Base-by-base conservation (phyloP, 345 rosid species). In the Eucalyptus marginata region DNA sequence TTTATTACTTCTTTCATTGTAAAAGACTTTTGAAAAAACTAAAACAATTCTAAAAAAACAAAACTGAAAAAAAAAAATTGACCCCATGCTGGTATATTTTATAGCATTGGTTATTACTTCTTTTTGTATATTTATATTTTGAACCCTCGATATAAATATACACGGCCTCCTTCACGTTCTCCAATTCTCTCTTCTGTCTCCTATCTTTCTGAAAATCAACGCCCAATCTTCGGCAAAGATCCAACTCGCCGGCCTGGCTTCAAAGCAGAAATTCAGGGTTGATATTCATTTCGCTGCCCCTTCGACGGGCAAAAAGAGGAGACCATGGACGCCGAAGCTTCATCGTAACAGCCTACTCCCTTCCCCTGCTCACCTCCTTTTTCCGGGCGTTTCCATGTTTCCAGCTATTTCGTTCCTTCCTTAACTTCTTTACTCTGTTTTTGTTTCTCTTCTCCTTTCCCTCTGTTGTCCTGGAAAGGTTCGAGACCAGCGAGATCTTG, bases 401-500 rank as follows among this genome's bases (percentile, higher is more conserved):
- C 40, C 40, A 40, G 40, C 40, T 40, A 40, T 40, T 40, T 40
- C 40, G 40, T 24, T 83, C 2, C 36, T 71, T 49, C 87, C 46
- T 51, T n/a, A 2, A 22, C 58, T 31, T 62, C 66, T 46, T n/a
- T 27, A 33, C n/a, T 2, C 5, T 49, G 43, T 15, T 81, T 24
- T 33, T 64, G 7, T 17, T 88, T 1, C 46, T 81, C 50, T 31
- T 46, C 20, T 18, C 3, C 22, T 27, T 88, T 24, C 29, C 25
- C 20, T 24, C 2, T 24, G 33, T 33, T 40, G 2, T n/a, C 50
- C 20, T 47, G 8, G 10, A 51, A 89, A 92, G 96, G 89, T 96
- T 96, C 88, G 99, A 96, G 92, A 93, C 94, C 59, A 95, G 98
- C 90, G 99, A 96, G 94, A 89, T 94, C 62, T 92, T 93, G 80